Evolutionary conservation across 179 eudicot species (phyloP).

Genomic region (Vitellaria paradoxa): DNA sequence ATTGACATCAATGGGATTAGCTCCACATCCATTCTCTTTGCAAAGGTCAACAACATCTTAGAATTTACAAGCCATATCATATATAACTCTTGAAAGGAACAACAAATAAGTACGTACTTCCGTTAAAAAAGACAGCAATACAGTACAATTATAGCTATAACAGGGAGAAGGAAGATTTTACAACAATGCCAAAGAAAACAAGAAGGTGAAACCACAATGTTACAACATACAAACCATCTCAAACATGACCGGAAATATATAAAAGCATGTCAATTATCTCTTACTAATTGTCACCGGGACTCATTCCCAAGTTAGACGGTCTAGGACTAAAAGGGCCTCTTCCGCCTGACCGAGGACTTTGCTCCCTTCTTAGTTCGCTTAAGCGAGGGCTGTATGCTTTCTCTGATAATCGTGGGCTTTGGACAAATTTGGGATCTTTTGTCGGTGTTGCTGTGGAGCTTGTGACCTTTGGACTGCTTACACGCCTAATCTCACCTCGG

Average conservation of each 20-base stretch:
- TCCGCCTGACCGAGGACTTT: slow-evolving; percentile 39
- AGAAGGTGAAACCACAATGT: background rate
- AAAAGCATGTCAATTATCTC: background rate
- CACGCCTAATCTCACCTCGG: slow-evolving; percentile 75
- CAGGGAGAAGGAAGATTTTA: background rate
- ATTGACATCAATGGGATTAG: background rate
- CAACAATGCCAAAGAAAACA: background rate
- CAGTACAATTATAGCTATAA: background rate
- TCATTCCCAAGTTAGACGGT: slow-evolving; percentile 57
- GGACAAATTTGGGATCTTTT: slow-evolving; percentile 32
- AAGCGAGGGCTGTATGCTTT: slow-evolving; percentile 61
- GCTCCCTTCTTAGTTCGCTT: slow-evolving; percentile 42
- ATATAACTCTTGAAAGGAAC: background rate
- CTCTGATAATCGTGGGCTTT: slow-evolving; percentile 46
- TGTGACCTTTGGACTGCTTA: slow-evolving; percentile 63
- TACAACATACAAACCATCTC: slow-evolving; percentile 14
- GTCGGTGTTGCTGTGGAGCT: slow-evolving; percentile 70
- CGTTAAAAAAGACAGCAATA: background rate
- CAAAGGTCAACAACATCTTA: background rate
- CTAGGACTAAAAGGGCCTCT: slow-evolving; percentile 49
- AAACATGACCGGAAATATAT: slow-evolving; percentile 1
- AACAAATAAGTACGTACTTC: background rate
- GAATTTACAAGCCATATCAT: background rate
- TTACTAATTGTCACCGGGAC: slow-evolving; percentile 18
- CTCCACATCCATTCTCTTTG: background rate